These are phyloP conservation scores for Hypocreales sp. DNA, from an alignment of 2,329 filamentous ascomycete genomes.

Conservation along the genomic window DNA sequence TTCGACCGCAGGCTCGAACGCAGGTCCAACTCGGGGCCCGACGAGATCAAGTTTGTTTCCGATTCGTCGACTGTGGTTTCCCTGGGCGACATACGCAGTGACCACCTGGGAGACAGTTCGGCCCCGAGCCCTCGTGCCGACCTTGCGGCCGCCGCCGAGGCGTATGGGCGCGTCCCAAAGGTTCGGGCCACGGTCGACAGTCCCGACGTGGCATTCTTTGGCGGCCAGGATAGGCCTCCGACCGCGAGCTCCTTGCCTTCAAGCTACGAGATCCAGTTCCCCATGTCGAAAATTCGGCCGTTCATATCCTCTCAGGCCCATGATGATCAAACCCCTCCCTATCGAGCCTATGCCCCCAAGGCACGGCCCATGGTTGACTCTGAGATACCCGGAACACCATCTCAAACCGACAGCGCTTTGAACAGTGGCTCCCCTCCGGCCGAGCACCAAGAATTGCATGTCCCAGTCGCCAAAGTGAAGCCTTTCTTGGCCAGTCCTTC, in stretches of 20 bases:
- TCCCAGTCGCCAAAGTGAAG: constrained; percentile 2
- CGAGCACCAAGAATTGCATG: not conserved
- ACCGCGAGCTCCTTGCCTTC: too few species aligned
- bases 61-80: constrained; percentile 3
- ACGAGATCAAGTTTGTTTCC: constrained; percentile 1
- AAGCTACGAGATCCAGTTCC: not conserved
- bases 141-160: not conserved
- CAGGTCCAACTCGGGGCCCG: not conserved
- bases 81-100: not conserved
- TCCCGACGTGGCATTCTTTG: not conserved
- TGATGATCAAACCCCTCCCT: not conserved
- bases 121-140: too few species aligned
- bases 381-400: not conserved
- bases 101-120: not conserved
- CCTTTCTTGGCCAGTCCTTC: constrained; percentile 2
- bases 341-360: constrained; percentile 1
- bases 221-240: not conserved
- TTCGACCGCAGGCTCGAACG: constrained; percentile 4
- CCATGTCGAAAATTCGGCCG: constrained; percentile 3
- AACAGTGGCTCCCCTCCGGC: not conserved
- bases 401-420: not conserved
- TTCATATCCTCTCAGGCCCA: not conserved
- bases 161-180: not conserved
- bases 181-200: not conserved
- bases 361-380: constrained; percentile 1